These are phyloP conservation scores for Phytophthora citrophthora DNA, from an alignment of 352 stramenopile genomes.

Conservation along the genomic window DNA sequence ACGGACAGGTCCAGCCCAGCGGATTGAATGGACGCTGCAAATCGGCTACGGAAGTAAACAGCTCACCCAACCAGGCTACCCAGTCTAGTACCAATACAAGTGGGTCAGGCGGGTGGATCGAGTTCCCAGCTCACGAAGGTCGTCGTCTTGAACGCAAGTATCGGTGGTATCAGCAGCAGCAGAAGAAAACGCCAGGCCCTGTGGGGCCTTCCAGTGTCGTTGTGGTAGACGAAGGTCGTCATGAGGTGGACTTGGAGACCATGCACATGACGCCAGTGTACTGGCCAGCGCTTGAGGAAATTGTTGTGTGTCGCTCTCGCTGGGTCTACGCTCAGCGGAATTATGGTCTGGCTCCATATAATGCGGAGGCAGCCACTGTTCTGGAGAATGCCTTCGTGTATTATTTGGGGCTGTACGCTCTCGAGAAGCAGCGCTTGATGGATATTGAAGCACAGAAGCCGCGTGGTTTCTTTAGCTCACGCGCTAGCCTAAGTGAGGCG, in stretches of 20 bases:
- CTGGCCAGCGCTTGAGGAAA: constrained; percentile 73
- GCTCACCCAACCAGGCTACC: constrained; percentile 2
- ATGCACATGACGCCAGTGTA: constrained; percentile 87
- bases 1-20: constrained; percentile 41
- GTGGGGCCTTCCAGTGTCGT: constrained; percentile 57
- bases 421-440: constrained; percentile 65
- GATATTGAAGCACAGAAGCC: constrained; percentile 54
- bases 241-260: constrained; percentile 78
- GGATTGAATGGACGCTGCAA: constrained; percentile 34
- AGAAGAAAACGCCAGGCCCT: constrained; percentile 42
- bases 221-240: constrained; percentile 80
- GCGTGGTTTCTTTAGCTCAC: constrained; percentile 55
- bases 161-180: constrained; percentile 69
- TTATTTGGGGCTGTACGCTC: constrained; percentile 72
- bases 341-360: constrained; percentile 83
- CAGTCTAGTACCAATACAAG: constrained; percentile 14
- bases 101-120: constrained; percentile 58
- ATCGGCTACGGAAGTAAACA: constrained; percentile 7
- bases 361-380: constrained; percentile 47
- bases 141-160: constrained; percentile 73
- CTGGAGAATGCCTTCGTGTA: constrained; percentile 78
- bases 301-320: constrained; percentile 70
- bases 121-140: constrained; percentile 79
- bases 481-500: constrained; percentile 34
- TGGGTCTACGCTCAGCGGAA: constrained; percentile 87